Conservation (phyloP, 345 rosid genomes). For the Gynandropsis gynandra region DNA sequence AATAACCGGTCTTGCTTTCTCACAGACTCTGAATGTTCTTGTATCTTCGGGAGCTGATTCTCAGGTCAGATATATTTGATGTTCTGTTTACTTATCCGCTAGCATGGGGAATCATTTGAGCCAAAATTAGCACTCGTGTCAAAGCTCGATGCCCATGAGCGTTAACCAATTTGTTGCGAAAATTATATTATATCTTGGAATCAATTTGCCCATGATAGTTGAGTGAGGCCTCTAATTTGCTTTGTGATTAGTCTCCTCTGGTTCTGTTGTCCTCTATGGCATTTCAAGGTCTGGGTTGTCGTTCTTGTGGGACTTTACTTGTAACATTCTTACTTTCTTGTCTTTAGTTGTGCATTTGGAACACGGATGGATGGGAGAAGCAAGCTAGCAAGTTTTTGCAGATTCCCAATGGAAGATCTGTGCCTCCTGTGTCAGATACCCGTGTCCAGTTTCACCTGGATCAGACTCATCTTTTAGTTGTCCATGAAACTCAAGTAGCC, state of each 20-base stretch:
- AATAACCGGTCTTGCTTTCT: conserved; percentile 87
- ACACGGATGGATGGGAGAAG: conserved; percentile 88
- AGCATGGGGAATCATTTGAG: no score
- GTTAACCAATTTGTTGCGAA: neutral
- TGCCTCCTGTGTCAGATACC: conserved; percentile 57
- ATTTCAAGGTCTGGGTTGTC: no score
- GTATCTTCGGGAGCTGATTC: conserved; percentile 94
- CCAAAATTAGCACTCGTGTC: no score
- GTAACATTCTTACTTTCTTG: neutral
- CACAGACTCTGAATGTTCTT: conserved; percentile 59
- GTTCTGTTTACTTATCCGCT: no score
- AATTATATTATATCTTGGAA: neutral
- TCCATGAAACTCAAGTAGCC: conserved; percentile 79
- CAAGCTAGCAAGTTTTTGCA: conserved; percentile 67
- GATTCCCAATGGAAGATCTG: conserved; percentile 41
- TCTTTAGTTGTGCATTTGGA: conserved; percentile 78
- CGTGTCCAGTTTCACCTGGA: conserved; percentile 72
- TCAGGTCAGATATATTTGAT: conserved; percentile 40
- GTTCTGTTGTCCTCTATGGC: no score
- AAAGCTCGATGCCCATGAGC: no score
- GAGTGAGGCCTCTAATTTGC: no score
- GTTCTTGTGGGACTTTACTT: no score
- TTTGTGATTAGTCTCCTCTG: no score
- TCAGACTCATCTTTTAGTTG: conserved; percentile 56
- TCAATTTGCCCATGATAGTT: no score